Evolutionary conservation across 345 rosid genomes (phyloP).

Genomic region (thale cress (Arabidopsis thaliana)): DNA sequence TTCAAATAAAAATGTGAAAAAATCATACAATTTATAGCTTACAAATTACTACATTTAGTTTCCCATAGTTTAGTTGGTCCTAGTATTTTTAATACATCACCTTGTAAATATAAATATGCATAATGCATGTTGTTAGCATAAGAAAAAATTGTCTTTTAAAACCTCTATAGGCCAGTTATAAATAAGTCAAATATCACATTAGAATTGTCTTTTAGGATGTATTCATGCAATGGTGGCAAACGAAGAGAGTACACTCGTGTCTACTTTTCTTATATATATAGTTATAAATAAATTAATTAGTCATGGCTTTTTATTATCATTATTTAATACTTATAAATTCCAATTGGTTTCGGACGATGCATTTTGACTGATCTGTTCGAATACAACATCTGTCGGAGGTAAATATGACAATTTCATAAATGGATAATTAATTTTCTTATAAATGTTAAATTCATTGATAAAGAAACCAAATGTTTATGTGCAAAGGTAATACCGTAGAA

Average conservation of each 20-base stretch:
- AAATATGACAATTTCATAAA: too few relatives aligned
- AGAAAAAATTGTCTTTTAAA: not conserved
- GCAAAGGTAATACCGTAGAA: too few relatives aligned
- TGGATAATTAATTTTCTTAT: too few relatives aligned
- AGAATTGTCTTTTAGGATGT: not conserved
- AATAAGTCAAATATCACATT: not conserved
- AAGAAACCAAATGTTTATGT: too few relatives aligned
- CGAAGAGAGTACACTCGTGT: not conserved
- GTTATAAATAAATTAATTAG: not conserved
- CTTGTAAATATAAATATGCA: not conserved
- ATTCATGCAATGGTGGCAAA: not conserved
- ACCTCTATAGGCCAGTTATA: not conserved
- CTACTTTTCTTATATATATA: not conserved
- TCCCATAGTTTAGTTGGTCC: not conserved
- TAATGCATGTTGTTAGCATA: not conserved
- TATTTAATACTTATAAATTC: not conserved
- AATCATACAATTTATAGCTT: not conserved
- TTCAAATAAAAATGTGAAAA: not conserved
- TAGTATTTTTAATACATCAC: not conserved
- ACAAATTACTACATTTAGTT: not conserved
- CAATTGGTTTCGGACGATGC: too few relatives aligned
- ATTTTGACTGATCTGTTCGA: too few relatives aligned
- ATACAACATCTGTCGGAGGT: too few relatives aligned
- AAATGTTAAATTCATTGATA: too few relatives aligned
- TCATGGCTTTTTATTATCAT: not conserved